Base-by-base conservation (phyloP, 129 eudicot species). In the Flaveria trinervia region DNA sequence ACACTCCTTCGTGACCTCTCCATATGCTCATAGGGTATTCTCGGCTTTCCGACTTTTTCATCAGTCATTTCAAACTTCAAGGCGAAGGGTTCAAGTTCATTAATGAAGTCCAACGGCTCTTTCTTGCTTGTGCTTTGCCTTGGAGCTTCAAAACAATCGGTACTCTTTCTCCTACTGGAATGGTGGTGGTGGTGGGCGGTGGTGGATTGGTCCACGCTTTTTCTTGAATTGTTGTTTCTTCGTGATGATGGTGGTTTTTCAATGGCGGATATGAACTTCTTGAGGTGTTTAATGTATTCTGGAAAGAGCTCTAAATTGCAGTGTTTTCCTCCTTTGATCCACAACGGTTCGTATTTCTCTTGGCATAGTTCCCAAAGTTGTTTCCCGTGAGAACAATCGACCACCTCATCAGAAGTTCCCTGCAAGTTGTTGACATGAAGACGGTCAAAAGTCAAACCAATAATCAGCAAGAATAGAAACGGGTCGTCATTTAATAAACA, bases 321-420 rank as follows among this genome's bases (percentile, higher is more conserved):
- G 61, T 92, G 97, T 60, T 84, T 92, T 33, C 96, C 97, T 18
- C 97, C 97, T 75, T 92, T 87, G 71, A 92, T 76, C 97, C 97
- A 92, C 79, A 92, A 79, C 7, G 96, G 97, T 78, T 92, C 97
- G 49, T 89, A 89, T 81, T 89, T 92, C 46, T 92, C 92, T 73
- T 78, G 82, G 77, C 96, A 84, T 22, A 92, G 75, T 67, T 88
- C 93, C 86, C 87, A 92, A 8, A 92, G 90, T 77, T 86, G 92
- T 80, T 83, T 87, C 26, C 96, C 96, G 10, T 92, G 97, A 45
- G 97, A 92, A 72, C 81, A 85, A 59, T 92, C 89, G 13, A 92
- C 97, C 44, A 92, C 97, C 77, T 89, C 97, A 78, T 92, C 97
- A 0, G 89, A 75, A 80, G 96, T 92, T 61, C 97, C 97, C 97